Percentiles rank a stretch among this genome's conserved stretches.
Conservation (phyloP, 768 basidiomycete genomes). For the Kwoniella dejecticola region DNA sequence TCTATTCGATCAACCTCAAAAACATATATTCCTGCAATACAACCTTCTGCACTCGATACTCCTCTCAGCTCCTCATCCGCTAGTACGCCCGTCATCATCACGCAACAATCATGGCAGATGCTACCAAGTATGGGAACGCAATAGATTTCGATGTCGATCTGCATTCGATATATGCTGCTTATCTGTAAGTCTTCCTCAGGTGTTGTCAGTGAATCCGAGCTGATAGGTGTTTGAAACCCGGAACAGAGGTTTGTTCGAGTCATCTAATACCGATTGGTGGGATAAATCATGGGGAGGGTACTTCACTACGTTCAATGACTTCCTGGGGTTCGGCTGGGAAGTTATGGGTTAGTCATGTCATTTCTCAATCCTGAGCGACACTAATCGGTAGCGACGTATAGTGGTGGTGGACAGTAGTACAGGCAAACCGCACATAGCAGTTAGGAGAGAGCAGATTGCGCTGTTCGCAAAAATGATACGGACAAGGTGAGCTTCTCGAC, state of each 20-base stretch:
- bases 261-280: slow-evolving; percentile 45
- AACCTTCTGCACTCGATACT: too few species aligned
- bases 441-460: slow-evolving; percentile 48
- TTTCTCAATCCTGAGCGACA: background rate
- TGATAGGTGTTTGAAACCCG: background rate
- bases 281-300: slow-evolving; percentile 53
- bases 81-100: too few species aligned
- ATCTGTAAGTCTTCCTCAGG: slow-evolving; percentile 38
- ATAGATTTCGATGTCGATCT: slow-evolving; percentile 50
- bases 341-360: slow-evolving; percentile 44
- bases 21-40: too few species aligned
- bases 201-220: background rate
- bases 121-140: slow-evolving; percentile 48
- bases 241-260: slow-evolving; percentile 35
- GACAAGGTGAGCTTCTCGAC: slow-evolving; percentile 33
- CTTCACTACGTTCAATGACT: slow-evolving; percentile 52
- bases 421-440: slow-evolving; percentile 45
- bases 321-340: slow-evolving; percentile 54
- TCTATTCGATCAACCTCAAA: too few species aligned
- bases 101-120: slow-evolving; percentile 32
- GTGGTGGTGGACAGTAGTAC: slow-evolving; percentile 46
- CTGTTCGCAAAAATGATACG: slow-evolving; percentile 55
- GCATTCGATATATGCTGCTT: slow-evolving; percentile 54
- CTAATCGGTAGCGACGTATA: background rate
- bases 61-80: too few species aligned